Base-by-base conservation (phyloP, 352 stramenopile genomes). In the Aphanomyces euteiches region DNA sequence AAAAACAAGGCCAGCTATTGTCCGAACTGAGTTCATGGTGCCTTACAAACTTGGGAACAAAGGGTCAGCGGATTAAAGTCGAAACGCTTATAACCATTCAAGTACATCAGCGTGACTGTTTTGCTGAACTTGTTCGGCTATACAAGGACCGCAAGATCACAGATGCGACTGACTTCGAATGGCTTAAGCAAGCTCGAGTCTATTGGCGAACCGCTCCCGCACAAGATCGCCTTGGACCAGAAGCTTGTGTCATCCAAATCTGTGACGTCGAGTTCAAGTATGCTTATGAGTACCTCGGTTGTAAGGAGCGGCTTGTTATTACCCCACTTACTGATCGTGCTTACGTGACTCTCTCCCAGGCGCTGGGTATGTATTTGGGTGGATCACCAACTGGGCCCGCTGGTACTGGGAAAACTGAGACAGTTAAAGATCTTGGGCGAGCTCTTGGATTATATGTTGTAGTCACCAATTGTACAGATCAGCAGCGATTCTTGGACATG, bases 11-110 rank as follows among this genome's bases (percentile, higher is more conserved):
- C 1, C 82, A 78, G 0, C 85, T 97, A 64, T 74, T 97, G 15
- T 89, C 85, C 3, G 90, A 97, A 74, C 73, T 98, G 7, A 96
- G 88, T 15, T 92, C 80, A 0, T 97, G 92, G 92, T 98, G 92
- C 69, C 74, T 97, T 19, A 88, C 85, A 4, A 90, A 97, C 65
- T 73, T 98, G 4, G 86, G 87, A 0, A 92, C 89, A 10, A 96
- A 96, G 58, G 89, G 97, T 67, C 96, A 89, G 17, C 89, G 93
- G 1, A 95, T 83, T 3, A 98, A 98, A 80, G 89, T 97, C 3
- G 92, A 98, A 70, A 97, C 92, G 15, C 76, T 97, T 7, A 93
- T 98, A 53, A 98, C 93, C 6, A 97, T 98, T 61, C 93, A 98
- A 77, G 85, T 96, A 4, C 89, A 96, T 48, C 89, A 96, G 36